A percentile compares a stretch with the other conserved stretches of the same genome.
phyloP scores from a whole-genome alignment of 768 basidiomycete species.

The Leucocoprinus birnbaumii region DNA sequence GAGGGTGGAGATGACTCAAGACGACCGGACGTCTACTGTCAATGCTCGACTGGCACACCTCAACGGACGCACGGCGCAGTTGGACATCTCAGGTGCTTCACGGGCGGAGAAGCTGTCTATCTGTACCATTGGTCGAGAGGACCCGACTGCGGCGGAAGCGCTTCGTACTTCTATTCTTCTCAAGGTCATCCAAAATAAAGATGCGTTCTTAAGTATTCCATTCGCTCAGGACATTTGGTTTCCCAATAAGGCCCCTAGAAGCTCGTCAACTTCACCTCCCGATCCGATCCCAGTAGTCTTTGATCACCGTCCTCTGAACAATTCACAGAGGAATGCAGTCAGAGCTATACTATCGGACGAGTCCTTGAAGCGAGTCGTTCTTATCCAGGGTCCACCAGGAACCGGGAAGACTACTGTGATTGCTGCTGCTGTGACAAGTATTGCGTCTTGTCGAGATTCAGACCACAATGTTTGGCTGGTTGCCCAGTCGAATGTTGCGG shows the following conservation, averaged over 20 bases:
- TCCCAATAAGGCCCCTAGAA: slow-evolving; percentile 10
- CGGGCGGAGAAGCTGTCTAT: slow-evolving; percentile 30
- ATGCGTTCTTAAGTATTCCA: slow-evolving; percentile 25
- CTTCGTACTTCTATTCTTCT: slow-evolving; percentile 24
- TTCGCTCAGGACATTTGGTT: slow-evolving; percentile 36
- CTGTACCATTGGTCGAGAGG: slow-evolving; percentile 44
- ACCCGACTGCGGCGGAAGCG: slow-evolving; percentile 45
- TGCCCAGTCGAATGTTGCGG: slow-evolving; percentile 76
- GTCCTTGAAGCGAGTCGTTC: slow-evolving; percentile 22
- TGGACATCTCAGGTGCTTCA: slow-evolving; percentile 25
- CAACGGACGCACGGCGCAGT: slow-evolving; percentile 35
- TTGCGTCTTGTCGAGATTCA: slow-evolving; percentile 24
- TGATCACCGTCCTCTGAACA: slow-evolving; percentile 25
- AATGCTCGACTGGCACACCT: slow-evolving; percentile 13
- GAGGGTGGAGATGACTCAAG: background rate
- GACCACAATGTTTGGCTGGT: slow-evolving; percentile 54
- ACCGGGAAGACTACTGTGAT: slow-evolving; percentile 68
- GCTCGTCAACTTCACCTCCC: background rate
- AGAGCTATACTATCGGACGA: slow-evolving; percentile 30
- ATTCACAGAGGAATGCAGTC: slow-evolving; percentile 33
- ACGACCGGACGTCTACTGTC: slow-evolving; percentile 6
- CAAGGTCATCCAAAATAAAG: slow-evolving; percentile 22
- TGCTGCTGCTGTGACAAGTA: slow-evolving; percentile 41
- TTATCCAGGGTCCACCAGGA: slow-evolving; percentile 58
- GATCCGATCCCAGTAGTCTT: background rate